phyloP scores from a whole-genome alignment of 2,329 filamentous ascomycete genomes.

The Colletotrichum lentis region DNA sequence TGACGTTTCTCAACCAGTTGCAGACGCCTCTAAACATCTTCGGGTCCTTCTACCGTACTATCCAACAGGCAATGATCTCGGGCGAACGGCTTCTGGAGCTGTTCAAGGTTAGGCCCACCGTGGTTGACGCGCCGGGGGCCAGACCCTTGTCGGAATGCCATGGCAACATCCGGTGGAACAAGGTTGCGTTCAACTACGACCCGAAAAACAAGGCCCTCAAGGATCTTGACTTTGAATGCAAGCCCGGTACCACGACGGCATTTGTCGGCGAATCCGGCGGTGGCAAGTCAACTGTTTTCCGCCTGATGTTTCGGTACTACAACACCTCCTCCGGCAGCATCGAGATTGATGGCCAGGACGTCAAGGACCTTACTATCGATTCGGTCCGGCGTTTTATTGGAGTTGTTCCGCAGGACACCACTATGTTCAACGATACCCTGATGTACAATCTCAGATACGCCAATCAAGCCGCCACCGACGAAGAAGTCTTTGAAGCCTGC shows the following conservation, averaged over 20 bases:
- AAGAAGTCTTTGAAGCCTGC: conserved; percentile 84
- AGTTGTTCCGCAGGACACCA: conserved; percentile 95
- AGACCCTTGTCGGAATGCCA: conserved; percentile 71
- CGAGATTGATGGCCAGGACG: conserved; percentile 82
- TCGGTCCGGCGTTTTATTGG: conserved; percentile 92
- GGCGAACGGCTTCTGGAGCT: conserved; percentile 93
- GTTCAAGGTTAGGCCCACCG: conserved; percentile 94
- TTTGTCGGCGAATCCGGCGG: conserved; percentile 97
- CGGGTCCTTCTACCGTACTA: conserved; percentile 93
- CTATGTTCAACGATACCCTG: conserved; percentile 90
- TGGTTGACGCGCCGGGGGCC: conserved; percentile 78
- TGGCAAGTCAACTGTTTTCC: conserved; percentile 96
- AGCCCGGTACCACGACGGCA: conserved; percentile 90
- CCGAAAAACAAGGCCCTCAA: conserved; percentile 83
- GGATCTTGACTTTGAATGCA: conserved; percentile 84
- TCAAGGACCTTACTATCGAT: conserved; percentile 88
- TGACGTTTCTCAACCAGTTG: conserved; percentile 81
- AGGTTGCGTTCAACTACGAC: conserved; percentile 93
- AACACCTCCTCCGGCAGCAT: conserved; percentile 83
- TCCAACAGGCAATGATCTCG: conserved; percentile 97
- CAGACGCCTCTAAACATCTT: conserved; percentile 87
- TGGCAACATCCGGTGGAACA: conserved; percentile 85
- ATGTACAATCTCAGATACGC: conserved; percentile 97
- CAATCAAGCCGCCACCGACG: conserved; percentile 79
- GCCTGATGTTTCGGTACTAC: conserved; percentile 96